A percentile compares a stretch with the other conserved stretches of the same genome.
These are phyloP conservation scores for Annona squamosa DNA, from an alignment of 164 flowering plant genomes.

Conservation along the genomic window DNA sequence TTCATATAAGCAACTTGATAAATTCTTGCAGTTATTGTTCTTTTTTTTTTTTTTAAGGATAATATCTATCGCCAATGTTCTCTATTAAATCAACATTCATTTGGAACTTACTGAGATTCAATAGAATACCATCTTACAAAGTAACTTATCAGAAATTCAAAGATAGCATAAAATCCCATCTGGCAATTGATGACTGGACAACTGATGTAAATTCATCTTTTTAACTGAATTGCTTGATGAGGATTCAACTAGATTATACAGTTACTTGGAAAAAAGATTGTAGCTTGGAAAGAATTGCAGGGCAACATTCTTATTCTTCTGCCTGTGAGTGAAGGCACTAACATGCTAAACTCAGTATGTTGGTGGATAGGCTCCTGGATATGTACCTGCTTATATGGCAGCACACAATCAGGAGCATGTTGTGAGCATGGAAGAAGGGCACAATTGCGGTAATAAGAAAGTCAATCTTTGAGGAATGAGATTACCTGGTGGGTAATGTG, in stretches of 20 bases:
- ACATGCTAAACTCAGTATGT: conserved; percentile 19
- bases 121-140: not conserved
- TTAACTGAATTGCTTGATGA: not conserved
- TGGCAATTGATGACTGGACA: not conserved
- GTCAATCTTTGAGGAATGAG: not conserved
- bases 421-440: not conserved
- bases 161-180: not conserved
- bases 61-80: not conserved
- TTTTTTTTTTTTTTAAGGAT: no score
- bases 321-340: not conserved
- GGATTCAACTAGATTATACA: not conserved
- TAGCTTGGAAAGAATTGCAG: not conserved
- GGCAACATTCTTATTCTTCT: not conserved
- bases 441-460: not conserved
- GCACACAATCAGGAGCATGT: not conserved
- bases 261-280: not conserved
- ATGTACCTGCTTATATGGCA: conserved; percentile 20
- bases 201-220: not conserved
- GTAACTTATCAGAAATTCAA: not conserved
- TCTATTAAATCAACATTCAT: not conserved
- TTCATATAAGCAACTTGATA: not conserved
- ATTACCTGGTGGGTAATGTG: conserved; percentile 43
- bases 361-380: conserved; percentile 30
- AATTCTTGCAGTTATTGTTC: not conserved
- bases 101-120: not conserved